Base-by-base conservation (phyloP, 1,139 yeast genomes). In the Blastobotrys buckinghamii region DNA sequence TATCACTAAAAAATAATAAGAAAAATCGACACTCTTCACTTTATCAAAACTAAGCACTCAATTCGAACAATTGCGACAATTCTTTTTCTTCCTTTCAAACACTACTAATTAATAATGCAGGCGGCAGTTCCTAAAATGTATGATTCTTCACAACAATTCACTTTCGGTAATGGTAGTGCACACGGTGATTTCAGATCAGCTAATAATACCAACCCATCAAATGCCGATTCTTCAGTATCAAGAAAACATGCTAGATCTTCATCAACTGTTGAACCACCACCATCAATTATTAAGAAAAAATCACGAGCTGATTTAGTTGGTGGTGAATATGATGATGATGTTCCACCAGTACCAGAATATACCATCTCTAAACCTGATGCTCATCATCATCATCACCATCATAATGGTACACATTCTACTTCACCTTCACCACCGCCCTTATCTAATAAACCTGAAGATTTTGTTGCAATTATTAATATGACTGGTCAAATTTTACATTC, bases 401-500 rank as follows among this genome's bases (percentile, higher is more conserved):
- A 22, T 22, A 22, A 17, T 9, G 24, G 15, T 16, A 17, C 30
- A 22, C 33, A 40, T 15, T 12, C 36, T 15, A 24, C 30, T 2
- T 26, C 20, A 6, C 36, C 43, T n/a, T 29, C 43, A 26, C 30
- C 39, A 42, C 27, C 36, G 15, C 44, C 44, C 7, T 1, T 4
- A 37, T 29, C 19, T 8, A 16, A 26, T 4, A 33, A 35, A 10
- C 22, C 38, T n/a, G 44, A 47, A 20, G 53, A 50, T 29, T 47
- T 49, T 35, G 44, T 50, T 24, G 46, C 48, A 42, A 47, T 51
- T 15, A 30, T 56, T 22, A 47, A 54, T 30, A 52, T 59, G n/a
- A 44, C 45, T n/a, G 60, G 60, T 20, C 47, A 42, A 12, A 49
- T 57, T n/a, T 47, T 53, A 30, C 55, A 50, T 45, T 47, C 53